These are phyloP conservation scores for Carpinus fangiana DNA, from an alignment of 306 rosid genomes.

Conservation along the genomic window DNA sequence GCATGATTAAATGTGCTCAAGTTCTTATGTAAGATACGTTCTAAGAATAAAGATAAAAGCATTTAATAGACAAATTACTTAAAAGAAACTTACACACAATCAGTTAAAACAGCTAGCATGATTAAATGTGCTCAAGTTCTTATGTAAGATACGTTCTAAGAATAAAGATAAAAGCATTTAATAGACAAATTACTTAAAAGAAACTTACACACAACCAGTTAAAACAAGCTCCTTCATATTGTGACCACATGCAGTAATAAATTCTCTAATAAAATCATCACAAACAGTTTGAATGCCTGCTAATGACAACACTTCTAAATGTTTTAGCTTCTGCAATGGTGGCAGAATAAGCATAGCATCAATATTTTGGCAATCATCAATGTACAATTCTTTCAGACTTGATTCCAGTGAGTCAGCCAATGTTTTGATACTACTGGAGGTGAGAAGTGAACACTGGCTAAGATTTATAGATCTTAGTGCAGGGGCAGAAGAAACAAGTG, in stretches of 20 bases:
- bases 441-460: conserved; percentile 87
- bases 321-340: conserved; percentile 51
- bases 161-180: conserved; percentile 19
- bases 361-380: conserved; percentile 62
- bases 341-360: conserved; percentile 46
- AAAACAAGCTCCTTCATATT: conserved; percentile 77
- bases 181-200: conserved; percentile 4
- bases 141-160: neutral
- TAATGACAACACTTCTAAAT: conserved; percentile 67
- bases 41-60: conserved; percentile 22
- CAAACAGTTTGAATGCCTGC: conserved; percentile 60
- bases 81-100: conserved; percentile 63
- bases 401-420: conserved; percentile 67
- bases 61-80: neutral
- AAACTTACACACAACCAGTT: conserved; percentile 68
- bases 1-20: conserved; percentile 15
- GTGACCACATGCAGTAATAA: conserved; percentile 45
- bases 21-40: no score
- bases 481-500: conserved; percentile 66
- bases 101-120: conserved; percentile 39
- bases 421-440: conserved; percentile 42
- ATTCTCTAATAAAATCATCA: conserved; percentile 52
- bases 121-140: no score
- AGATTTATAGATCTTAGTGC: conserved; percentile 72
- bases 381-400: conserved; percentile 64